Evolutionary conservation across 352 stramenopile species (phyloP), one percentile per base, ranked within the genome.

Genomic region (Hyaloperonospora arabidopsidis): DNA sequence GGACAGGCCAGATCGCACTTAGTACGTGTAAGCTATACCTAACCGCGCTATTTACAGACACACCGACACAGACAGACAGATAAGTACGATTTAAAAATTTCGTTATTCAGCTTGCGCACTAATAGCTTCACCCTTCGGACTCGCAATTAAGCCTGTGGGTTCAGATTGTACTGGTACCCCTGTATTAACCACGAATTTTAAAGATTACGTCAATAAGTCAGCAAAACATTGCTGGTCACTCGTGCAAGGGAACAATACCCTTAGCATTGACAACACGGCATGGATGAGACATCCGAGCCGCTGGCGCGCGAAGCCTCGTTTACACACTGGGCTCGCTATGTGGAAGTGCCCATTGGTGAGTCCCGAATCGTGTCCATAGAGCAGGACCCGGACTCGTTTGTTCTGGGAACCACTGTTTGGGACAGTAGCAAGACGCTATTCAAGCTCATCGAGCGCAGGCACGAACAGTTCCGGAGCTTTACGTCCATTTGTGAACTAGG

Each of bases 351-450:
- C 14, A 79, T 78, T 50, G 67, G 57, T n/a, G 56, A 53, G 11
- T 45, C 23, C 14, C 70, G 79, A 40, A 68, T 86, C 47, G 46
- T 92, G 35, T 63, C 72, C 0, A 70, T 79, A 17, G 71, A 78
- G 58, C 82, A 92, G 50, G 82, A 92, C 28, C 82, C 82, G 18
- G 75, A 87, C 67, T 89, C 82, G 56, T 88, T 88, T 63, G 74
- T 92, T 52, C 62, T 92, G 45, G 82, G 79, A 34, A 89, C 77
- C 39, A 92, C 82, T 5, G 79, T 92, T 41, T 89, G 82, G 81
- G 81, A 92, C 70, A 87, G 75, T 54, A 87, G 75, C 72, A 92
- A 92, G 65, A 88, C 78, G 49, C 63, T 94, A 59, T 67, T 89
- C 50, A 92, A 89, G 67, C 92, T 81, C 67, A 80, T 90, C 46